phyloP scores from a whole-genome alignment of 345 rosid species.

The Citrus mangshanensis region DNA sequence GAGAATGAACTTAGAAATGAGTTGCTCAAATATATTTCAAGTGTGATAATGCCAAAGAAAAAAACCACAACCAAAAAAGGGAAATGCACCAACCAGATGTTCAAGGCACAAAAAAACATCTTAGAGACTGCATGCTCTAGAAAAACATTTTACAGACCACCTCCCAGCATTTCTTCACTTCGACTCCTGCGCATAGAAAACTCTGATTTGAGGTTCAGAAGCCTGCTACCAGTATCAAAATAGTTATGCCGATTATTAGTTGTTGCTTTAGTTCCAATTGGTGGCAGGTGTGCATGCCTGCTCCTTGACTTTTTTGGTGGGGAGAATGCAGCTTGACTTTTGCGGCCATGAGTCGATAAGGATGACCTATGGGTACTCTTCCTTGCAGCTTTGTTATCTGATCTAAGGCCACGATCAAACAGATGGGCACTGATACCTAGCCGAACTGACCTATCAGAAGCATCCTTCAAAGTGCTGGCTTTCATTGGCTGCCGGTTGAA shows the following conservation, averaged over 20 bases:
- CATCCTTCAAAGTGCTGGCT: slow-evolving; percentile 50
- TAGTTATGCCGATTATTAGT: slow-evolving; percentile 33
- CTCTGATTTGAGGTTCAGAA: slow-evolving; percentile 45
- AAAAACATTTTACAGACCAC: slow-evolving; percentile 32
- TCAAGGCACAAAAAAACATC: neutral
- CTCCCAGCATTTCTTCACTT: slow-evolving; percentile 72
- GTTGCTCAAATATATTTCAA: neutral
- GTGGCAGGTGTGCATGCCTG: slow-evolving; percentile 55
- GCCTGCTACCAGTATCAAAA: slow-evolving; percentile 43
- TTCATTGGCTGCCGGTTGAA: slow-evolving; percentile 76
- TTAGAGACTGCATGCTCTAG: too few relatives aligned
- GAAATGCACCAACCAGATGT: neutral
- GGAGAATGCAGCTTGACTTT: slow-evolving; percentile 33
- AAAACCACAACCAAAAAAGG: neutral
- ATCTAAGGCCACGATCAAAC: slow-evolving; percentile 56
- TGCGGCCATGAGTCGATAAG: slow-evolving; percentile 44
- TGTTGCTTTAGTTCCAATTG: slow-evolving; percentile 47
- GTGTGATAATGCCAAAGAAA: neutral
- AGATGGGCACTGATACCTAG: slow-evolving; percentile 58
- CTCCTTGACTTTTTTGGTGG: slow-evolving; percentile 51
- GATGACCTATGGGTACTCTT: slow-evolving; percentile 59
- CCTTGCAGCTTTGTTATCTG: slow-evolving; percentile 57
- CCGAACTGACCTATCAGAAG: slow-evolving; percentile 61
- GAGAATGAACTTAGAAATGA: neutral
- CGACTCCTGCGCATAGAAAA: slow-evolving; percentile 59